These are phyloP conservation scores for Sedum album DNA, from an alignment of 164 flowering plant species.

Conservation along the genomic window DNA sequence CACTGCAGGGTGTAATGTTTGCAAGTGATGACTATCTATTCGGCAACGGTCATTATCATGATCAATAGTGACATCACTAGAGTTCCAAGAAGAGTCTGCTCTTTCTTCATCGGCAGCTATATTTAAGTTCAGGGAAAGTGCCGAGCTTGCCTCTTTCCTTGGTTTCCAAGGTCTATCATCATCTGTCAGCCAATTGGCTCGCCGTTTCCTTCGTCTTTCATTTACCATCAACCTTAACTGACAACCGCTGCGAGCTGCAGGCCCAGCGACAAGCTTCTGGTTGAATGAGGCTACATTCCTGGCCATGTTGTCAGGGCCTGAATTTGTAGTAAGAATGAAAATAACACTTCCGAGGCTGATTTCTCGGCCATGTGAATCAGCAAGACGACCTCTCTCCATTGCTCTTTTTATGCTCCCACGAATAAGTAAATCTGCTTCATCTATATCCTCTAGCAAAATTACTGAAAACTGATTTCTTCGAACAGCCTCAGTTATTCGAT, in stretches of 20 bases:
- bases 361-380: constrained; percentile 88
- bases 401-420: constrained; percentile 74
- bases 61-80: constrained; percentile 80
- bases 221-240: constrained; percentile 39
- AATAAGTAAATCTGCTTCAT: constrained; percentile 62
- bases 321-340: constrained; percentile 70
- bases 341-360: constrained; percentile 65
- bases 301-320: neutral
- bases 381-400: constrained; percentile 72
- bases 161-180: constrained; percentile 33
- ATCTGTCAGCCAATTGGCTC: constrained; percentile 43
- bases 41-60: constrained; percentile 34
- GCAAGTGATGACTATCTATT: neutral
- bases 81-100: constrained; percentile 57
- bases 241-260: constrained; percentile 50
- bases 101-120: constrained; percentile 35
- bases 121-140: constrained; percentile 25
- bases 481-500: constrained; percentile 74
- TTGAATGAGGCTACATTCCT: constrained; percentile 18
- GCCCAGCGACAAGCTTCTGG: constrained; percentile 20
- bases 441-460: constrained; percentile 68
- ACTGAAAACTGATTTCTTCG: constrained; percentile 74
- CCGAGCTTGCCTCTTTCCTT: constrained; percentile 35
- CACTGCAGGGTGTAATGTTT: constrained; percentile 10
- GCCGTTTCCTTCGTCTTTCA: constrained; percentile 45